These are phyloP conservation scores for Letharia lupina DNA, from an alignment of 495 filamentous ascomycete genomes.

Conservation along the genomic window DNA sequence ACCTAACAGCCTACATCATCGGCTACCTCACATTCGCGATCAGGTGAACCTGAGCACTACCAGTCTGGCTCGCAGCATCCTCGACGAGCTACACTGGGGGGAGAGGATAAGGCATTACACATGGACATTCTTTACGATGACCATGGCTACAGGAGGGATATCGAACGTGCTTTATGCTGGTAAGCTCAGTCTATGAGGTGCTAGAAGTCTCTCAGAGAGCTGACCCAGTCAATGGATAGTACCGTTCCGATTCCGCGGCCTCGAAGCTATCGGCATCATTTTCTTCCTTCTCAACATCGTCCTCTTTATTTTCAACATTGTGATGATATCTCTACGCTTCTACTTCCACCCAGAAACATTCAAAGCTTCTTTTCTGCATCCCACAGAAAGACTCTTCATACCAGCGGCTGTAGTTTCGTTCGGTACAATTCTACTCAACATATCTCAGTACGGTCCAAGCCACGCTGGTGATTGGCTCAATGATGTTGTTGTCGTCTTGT, in stretches of 20 bases:
- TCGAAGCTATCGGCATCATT: conserved; percentile 61
- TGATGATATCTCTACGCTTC: conserved; percentile 61
- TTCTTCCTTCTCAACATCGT: conserved; percentile 70
- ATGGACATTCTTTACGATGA: conserved; percentile 68
- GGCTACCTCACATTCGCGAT: conserved; percentile 9
- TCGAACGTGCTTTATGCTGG: conserved; percentile 67
- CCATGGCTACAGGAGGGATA: conserved; percentile 78
- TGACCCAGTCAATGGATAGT: conserved; percentile 36
- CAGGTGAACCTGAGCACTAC: conserved; percentile 14
- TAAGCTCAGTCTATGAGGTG: conserved; percentile 30
- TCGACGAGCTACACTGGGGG: conserved; percentile 36
- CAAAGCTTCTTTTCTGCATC: conserved; percentile 62
- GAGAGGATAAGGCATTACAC: conserved; percentile 44
- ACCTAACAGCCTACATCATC: conserved; percentile 3
- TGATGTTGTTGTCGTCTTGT: conserved; percentile 52
- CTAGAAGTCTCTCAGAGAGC: background rate
- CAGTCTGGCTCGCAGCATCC: conserved; percentile 9
- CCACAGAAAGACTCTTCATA: conserved; percentile 72
- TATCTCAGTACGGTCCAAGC: conserved; percentile 67
- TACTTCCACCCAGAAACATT: conserved; percentile 63
- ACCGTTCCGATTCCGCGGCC: conserved; percentile 58
- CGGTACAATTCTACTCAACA: conserved; percentile 71
- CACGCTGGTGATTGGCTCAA: conserved; percentile 61
- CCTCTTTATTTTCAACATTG: conserved; percentile 61
- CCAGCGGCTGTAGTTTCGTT: conserved; percentile 62